Evolutionary conservation across 1,139 yeast genomes (phyloP).

Genomic region (Geotrichum histeridarum): DNA sequence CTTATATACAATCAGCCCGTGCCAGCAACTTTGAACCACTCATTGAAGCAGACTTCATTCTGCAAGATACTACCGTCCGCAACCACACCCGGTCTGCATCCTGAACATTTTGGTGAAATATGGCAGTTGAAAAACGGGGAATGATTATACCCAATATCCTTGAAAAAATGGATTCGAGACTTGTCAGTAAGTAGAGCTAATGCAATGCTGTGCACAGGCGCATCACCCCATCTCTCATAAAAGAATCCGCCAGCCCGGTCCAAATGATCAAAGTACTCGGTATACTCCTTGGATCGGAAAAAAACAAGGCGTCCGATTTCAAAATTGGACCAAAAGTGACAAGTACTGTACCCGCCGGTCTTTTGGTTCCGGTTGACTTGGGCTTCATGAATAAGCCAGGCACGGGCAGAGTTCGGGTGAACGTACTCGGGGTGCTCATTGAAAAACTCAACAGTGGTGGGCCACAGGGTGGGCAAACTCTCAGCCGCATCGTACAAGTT

Average conservation of each 20-base stretch:
- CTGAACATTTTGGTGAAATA: slow-evolving; percentile 37
- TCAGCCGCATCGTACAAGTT: slow-evolving; percentile 64
- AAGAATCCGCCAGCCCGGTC: slow-evolving; percentile 74
- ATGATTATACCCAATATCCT: slow-evolving; percentile 77
- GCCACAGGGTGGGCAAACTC: slow-evolving; percentile 61
- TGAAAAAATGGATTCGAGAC: slow-evolving; percentile 71
- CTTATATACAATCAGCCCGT: too few relatives aligned
- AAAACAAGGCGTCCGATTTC: slow-evolving; percentile 81
- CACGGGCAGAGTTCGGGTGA: slow-evolving; percentile 61
- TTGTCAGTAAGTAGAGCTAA: slow-evolving; percentile 67
- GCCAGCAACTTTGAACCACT: slow-evolving; percentile 50
- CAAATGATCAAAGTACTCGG: slow-evolving; percentile 56
- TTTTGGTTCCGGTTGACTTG: slow-evolving; percentile 42
- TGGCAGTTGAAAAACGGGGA: slow-evolving; percentile 69
- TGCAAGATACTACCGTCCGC: slow-evolving; percentile 43
- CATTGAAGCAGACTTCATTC: slow-evolving; percentile 68
- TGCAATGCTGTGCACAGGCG: slow-evolving; percentile 78
- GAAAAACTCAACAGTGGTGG: slow-evolving; percentile 57
- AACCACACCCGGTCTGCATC: slow-evolving; percentile 46
- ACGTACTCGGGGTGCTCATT: slow-evolving; percentile 54
- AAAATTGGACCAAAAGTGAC: slow-evolving; percentile 86
- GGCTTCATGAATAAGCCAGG: slow-evolving; percentile 58
- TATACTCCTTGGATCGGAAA: slow-evolving; percentile 61
- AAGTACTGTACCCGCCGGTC: slow-evolving; percentile 71
- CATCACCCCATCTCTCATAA: slow-evolving; percentile 89